phyloP scores from a whole-genome alignment of 306 rosid species.

The Citrullus mucosospermus region DNA sequence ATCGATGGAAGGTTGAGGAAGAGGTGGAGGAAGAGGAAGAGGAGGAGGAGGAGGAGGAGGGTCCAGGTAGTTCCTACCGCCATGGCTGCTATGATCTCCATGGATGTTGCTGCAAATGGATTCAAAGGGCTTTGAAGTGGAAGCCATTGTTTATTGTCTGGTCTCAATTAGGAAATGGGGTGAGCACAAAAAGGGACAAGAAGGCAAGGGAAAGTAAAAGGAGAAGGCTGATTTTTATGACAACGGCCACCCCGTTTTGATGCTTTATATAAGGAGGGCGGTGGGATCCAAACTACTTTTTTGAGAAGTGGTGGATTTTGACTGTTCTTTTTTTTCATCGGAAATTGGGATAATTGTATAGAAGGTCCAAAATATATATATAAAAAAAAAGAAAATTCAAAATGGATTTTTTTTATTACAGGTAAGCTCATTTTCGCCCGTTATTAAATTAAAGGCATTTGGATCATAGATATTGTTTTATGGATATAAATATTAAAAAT shows the following conservation, averaged over 20 bases:
- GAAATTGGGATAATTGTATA: too few species aligned
- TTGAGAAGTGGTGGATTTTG: background rate
- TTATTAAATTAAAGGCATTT: too few species aligned
- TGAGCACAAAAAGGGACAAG: background rate
- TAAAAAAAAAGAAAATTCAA: too few species aligned
- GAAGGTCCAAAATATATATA: too few species aligned
- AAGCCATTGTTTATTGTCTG: background rate
- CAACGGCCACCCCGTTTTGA: background rate
- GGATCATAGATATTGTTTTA: too few species aligned
- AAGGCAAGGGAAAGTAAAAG: background rate
- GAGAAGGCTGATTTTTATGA: background rate
- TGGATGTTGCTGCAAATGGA: background rate
- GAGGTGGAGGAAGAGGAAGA: background rate
- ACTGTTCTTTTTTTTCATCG: too few species aligned
- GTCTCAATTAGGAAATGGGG: background rate
- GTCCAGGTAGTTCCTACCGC: slow-evolving; percentile 1
- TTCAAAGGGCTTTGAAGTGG: background rate
- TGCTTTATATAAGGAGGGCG: background rate
- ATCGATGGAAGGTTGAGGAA: background rate
- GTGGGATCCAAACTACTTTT: background rate
- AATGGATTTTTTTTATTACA: too few species aligned
- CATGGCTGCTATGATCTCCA: background rate
- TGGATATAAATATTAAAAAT: too few species aligned
- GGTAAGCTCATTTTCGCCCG: too few species aligned
- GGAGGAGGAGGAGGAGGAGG: background rate